A percentile compares a stretch with the other conserved stretches of the same genome.
Evolutionary conservation across 176 grass and related monocot species (phyloP).

Genomic region (Leersia perrieri): DNA sequence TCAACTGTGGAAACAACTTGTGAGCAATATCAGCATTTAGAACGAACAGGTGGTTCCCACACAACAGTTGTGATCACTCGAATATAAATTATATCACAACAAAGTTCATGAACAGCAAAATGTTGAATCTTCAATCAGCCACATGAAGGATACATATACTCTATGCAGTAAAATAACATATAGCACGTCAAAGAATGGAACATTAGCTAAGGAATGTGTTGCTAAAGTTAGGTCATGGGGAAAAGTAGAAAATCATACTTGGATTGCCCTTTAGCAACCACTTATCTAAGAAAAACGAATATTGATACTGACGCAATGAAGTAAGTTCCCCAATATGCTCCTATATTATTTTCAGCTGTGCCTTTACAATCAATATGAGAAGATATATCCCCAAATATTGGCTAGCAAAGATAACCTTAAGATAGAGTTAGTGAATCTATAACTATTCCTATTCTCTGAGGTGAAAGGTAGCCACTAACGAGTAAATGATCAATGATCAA

Average conservation of each 20-base stretch:
- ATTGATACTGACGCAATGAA: background rate
- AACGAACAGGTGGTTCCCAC: background rate
- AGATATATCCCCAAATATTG: background rate
- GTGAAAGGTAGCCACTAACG: background rate
- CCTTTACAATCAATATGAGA: background rate
- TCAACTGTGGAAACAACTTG: conserved; percentile 17
- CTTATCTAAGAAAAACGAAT: background rate
- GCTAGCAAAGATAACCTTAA: background rate
- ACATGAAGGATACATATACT: background rate
- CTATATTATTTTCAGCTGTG: background rate
- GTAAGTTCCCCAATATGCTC: background rate
- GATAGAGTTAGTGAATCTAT: background rate
- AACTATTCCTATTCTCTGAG: background rate
- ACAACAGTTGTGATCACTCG: background rate
- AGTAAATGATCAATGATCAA: background rate
- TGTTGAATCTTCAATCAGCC: background rate
- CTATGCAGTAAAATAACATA: background rate
- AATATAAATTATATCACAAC: background rate
- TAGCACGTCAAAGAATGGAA: background rate
- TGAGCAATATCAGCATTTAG: background rate
- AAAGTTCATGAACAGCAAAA: background rate
- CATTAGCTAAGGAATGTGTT: background rate
- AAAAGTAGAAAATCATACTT: background rate
- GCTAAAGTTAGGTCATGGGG: background rate
- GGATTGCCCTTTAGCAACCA: background rate